Evolutionary conservation across 148 eudicot species (phyloP).

Genomic region (Talinum fruticosum): DNA sequence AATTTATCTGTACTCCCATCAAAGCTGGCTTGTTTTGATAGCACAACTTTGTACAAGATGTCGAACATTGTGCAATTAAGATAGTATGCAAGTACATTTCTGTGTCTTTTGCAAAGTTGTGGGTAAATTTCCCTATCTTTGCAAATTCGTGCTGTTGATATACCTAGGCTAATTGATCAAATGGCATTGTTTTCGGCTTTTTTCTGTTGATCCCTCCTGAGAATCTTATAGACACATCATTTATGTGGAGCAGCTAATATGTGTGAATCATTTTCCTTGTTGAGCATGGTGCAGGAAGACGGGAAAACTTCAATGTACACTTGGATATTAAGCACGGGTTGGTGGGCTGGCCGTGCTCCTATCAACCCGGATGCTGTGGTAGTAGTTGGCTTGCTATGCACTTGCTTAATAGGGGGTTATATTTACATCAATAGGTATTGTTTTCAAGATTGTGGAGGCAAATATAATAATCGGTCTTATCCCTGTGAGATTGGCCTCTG

Average conservation of each 20-base stretch:
- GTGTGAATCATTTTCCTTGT: not conserved
- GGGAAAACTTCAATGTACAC: constrained; percentile 74
- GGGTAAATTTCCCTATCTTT: too few relatives aligned
- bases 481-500: not conserved
- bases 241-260: not conserved
- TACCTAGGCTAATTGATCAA: too few relatives aligned
- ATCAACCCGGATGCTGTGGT: constrained; percentile 74
- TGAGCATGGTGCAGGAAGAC: constrained; percentile 52
- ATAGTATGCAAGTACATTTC: too few relatives aligned
- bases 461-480: too few relatives aligned
- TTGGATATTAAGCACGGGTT: constrained; percentile 93
- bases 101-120: too few relatives aligned
- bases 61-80: too few relatives aligned
- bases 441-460: not conserved
- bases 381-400: constrained; percentile 61
- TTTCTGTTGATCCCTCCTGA: too few relatives aligned
- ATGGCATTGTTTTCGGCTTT: too few relatives aligned
- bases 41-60: too few relatives aligned
- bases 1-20: too few relatives aligned
- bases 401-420: constrained; percentile 57
- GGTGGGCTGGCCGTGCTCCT: constrained; percentile 83
- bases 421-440: constrained; percentile 71
- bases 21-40: too few relatives aligned
- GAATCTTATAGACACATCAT: not conserved
- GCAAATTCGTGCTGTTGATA: too few relatives aligned